phyloP scores from a whole-genome alignment of 108 stramenopile genomes.

The Cyclotella baltica region DNA sequence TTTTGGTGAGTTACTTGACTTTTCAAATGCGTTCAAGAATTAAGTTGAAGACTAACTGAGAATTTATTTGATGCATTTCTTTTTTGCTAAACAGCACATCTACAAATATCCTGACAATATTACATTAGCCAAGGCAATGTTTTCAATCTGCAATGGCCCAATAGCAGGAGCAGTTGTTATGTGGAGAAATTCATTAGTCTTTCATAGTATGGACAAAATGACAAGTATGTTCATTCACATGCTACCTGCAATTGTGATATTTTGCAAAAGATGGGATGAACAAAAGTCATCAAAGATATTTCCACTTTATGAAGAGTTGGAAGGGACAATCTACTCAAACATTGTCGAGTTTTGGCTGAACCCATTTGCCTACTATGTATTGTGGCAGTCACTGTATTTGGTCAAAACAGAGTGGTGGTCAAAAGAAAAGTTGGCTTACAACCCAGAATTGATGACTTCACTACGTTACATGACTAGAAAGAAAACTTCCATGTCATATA shows the following conservation, averaged over 20 bases:
- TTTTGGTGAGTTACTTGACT: slow-evolving; percentile 25
- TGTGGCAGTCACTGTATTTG: slow-evolving; percentile 78
- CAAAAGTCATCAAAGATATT: slow-evolving; percentile 33
- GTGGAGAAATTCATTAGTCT: slow-evolving; percentile 88
- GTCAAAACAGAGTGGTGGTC: slow-evolving; percentile 79
- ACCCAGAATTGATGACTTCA: slow-evolving; percentile 50
- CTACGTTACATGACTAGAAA: slow-evolving; percentile 50
- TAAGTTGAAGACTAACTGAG: neutral
- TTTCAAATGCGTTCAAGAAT: neutral
- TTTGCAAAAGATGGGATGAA: slow-evolving; percentile 67
- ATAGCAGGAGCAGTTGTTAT: slow-evolving; percentile 54
- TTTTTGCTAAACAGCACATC: slow-evolving; percentile 33
- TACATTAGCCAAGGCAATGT: slow-evolving; percentile 57
- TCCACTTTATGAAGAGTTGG: slow-evolving; percentile 43
- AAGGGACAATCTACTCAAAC: slow-evolving; percentile 18
- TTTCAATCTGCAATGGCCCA: slow-evolving; percentile 72
- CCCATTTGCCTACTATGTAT: slow-evolving; percentile 49
- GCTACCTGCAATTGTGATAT: slow-evolving; percentile 68
- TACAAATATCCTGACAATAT: slow-evolving; percentile 53
- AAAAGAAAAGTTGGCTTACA: slow-evolving; percentile 47
- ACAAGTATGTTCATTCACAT: slow-evolving; percentile 83
- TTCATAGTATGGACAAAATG: slow-evolving; percentile 85
- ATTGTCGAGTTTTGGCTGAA: slow-evolving; percentile 54
- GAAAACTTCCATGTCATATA: slow-evolving; percentile 44
- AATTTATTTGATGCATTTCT: neutral